Base-by-base conservation (phyloP, 2,329 filamentous ascomycete species). In the Pseudogymnoascus destructans region DNA sequence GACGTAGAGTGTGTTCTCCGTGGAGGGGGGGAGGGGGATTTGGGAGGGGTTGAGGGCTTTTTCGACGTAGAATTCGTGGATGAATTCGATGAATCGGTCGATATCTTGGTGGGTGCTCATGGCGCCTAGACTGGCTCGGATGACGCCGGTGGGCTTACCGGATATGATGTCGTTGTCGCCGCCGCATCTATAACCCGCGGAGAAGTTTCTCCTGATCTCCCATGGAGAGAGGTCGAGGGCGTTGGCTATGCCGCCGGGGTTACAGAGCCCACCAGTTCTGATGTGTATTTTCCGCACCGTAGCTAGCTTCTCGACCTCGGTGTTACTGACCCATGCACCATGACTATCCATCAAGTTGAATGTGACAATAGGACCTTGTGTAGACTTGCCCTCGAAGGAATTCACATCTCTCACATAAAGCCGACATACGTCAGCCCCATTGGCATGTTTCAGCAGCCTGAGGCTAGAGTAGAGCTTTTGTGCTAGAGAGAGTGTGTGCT, bases 231-330 rank as follows among this genome's bases (percentile, higher is more conserved):
- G 76, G 1, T 76, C 75, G n/a, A 97, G 77, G 17, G 83, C 81
- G 1, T 78, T 76, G 11, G 90, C 86, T 59, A 95, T 80, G 1
- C 90, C 90, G 8, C 91, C 93, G 1, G 93, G 92, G 65, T 95
- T 96, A 72, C 93, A 98, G 1, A 96, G 76, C 0, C 89, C 87
- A 4, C 93, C 93, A 0, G 89, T 95, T 35, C 93, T 82, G 15
- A 97, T 73, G 66, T 96, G 89, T 40, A 97, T 86, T 55, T 82
- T 80, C 63, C 86, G 88, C 17, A 95, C 75, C 2, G 80, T 78
- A 5, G 90, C 87, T 19, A 96, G 75, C 69, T 92, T 95, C 68
- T 97, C 91, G 15, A 97, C 83, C 67, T 97, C 91, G 11, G 81
- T 77, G 61, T 91, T 85, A 63, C 87, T 88, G 57, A 93, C 70